Conservation (phyloP, 352 stramenopile species). For the Globisporangium nunn region DNA sequence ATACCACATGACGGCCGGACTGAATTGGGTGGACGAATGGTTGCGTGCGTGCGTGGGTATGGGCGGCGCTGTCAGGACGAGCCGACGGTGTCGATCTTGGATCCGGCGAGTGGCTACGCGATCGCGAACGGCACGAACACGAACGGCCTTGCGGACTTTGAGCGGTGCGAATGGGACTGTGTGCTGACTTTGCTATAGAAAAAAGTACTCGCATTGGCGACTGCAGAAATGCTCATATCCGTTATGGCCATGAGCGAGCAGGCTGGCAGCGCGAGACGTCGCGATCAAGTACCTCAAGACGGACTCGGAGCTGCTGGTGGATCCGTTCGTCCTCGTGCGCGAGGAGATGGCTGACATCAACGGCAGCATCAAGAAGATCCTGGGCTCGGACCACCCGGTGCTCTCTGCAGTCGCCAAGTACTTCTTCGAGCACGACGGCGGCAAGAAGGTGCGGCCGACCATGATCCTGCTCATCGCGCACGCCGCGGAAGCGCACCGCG, state of each 20-base stretch:
- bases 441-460: constrained; percentile 97
- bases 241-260: not conserved
- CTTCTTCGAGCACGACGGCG: constrained; percentile 93
- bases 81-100: constrained; percentile 77
- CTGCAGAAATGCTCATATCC: too few species aligned
- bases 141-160: constrained; percentile 37
- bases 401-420: constrained; percentile 94
- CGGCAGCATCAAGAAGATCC: constrained; percentile 92
- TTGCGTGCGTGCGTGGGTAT: not conserved
- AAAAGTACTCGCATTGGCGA: too few species aligned
- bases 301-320: constrained; percentile 43
- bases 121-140: constrained; percentile 23
- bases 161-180: constrained; percentile 15
- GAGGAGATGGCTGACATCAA: constrained; percentile 90
- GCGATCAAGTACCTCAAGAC: constrained; percentile 45
- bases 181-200: not conserved
- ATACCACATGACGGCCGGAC: not conserved
- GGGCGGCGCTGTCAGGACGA: constrained; percentile 37
- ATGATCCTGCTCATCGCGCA: constrained; percentile 95
- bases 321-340: constrained; percentile 92
- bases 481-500: constrained; percentile 83
- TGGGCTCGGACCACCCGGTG: constrained; percentile 96
- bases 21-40: not conserved
- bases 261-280: constrained; percentile 16
- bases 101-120: constrained; percentile 61